These are phyloP conservation scores for Scutellaria baicalensis DNA, from an alignment of 257 asterid species.

Conservation along the genomic window DNA sequence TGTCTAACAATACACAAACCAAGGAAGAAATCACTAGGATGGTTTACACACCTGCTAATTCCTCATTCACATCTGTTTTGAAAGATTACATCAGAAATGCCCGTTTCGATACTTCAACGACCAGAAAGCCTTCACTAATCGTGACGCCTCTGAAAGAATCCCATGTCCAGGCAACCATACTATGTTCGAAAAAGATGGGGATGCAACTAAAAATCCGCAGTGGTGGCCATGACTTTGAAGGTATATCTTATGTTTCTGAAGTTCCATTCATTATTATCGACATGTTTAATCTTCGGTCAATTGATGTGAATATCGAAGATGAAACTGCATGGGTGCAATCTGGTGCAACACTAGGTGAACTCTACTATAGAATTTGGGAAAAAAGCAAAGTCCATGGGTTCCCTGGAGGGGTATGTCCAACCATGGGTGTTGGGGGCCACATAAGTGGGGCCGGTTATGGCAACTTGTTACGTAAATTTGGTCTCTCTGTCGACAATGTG, in stretches of 20 bases:
- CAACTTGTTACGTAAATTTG: conserved; percentile 22
- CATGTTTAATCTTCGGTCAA: conserved; percentile 26
- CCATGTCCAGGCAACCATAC: conserved; percentile 16
- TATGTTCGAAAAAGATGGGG: conserved; percentile 20
- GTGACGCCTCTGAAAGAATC: conserved; percentile 18
- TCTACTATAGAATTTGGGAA: conserved; percentile 23
- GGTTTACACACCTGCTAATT: neutral
- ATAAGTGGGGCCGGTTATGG: conserved; percentile 33
- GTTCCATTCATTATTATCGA: conserved; percentile 24
- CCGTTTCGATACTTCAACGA: neutral
- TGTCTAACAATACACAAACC: neutral
- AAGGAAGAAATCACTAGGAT: neutral
- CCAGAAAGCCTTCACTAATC: conserved; percentile 4
- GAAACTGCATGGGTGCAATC: conserved; percentile 30
- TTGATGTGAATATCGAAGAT: conserved; percentile 2
- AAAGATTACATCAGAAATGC: neutral
- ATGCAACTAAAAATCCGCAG: conserved; percentile 38
- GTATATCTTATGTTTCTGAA: conserved; percentile 27
- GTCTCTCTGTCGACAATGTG: conserved; percentile 21
- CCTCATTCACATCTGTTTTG: neutral
- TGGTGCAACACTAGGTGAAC: conserved; percentile 30
- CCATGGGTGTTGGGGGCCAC: conserved; percentile 26
- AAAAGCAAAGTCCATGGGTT: conserved; percentile 25
- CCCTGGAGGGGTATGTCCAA: conserved; percentile 31
- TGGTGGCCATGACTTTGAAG: conserved; percentile 56